Percentiles rank a stretch among this genome's conserved stretches.
Conservation (phyloP, 176 grass and related monocot genomes). For the Phyllostachys edulis region DNA sequence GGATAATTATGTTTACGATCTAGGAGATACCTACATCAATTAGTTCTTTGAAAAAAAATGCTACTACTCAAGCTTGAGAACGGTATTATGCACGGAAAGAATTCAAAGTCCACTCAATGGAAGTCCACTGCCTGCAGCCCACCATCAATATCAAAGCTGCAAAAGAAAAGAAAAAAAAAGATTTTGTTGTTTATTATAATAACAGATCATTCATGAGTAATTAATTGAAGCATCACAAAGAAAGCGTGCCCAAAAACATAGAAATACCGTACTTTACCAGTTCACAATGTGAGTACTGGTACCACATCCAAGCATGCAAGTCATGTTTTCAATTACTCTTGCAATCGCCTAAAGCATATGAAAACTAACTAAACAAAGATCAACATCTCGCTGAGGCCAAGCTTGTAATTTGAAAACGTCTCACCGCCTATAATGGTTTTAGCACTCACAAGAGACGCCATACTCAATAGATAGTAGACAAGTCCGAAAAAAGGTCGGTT, state of each 20-base stretch:
- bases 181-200: too few species aligned
- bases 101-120: too few species aligned
- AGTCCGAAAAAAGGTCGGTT: background rate
- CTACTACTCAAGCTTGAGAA: too few species aligned
- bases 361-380: conserved; percentile 1
- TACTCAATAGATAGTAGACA: background rate
- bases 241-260: background rate
- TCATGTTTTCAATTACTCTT: background rate
- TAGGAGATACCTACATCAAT: too few species aligned
- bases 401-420: background rate
- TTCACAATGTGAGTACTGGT: background rate
- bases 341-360: background rate
- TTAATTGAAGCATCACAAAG: background rate
- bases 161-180: too few species aligned
- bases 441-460: background rate
- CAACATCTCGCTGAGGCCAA: background rate
- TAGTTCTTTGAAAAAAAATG: too few species aligned
- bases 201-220: background rate
- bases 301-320: background rate
- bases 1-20: too few species aligned
- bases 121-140: too few species aligned
- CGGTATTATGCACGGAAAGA: too few species aligned
- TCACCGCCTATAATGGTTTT: background rate
- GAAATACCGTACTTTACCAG: background rate
- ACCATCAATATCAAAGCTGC: too few species aligned